Base-by-base conservation (phyloP, 2,329 filamentous ascomycete genomes). In the Mariannaea elegans region DNA sequence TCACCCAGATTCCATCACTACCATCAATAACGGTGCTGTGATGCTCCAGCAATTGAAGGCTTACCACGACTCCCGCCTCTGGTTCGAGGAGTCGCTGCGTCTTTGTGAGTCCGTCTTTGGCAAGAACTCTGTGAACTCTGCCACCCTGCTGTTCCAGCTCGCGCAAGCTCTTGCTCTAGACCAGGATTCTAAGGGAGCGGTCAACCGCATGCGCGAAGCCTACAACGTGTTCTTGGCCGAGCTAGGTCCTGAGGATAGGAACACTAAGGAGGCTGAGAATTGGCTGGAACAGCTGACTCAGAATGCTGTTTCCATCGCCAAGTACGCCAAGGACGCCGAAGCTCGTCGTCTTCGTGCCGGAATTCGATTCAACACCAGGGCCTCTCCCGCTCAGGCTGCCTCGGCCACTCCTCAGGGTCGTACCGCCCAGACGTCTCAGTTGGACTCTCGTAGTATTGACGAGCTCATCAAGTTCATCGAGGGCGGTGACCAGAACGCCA, bases 1-100 rank as follows among this genome's bases (percentile, higher is more conserved):
- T 71, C 95, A 99, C 78, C 95, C 95, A 3, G 95, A 99, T 79
- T 97, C 93, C 8, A 97, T 99, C 78, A 99, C 96, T 8, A 98
- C 95, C 14, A 90, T 98, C 78, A 99, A 98, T 85, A 99, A 99
- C 73, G 94, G 93, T 18, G 95, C 95, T 7, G 95, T 99, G 61
- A 99, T 99, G 95, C 87, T 99, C 59, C 95, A 99, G 78, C 90
- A 93, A 56, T 86, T 97, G 70, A 97, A 98, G 83, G 89, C 91
- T 62, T 99, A 97, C 81, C 90, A 94, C 70, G 93, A 97, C 78
- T 98, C 94, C 44, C 90, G 95, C 50, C 84, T 94, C 63, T 99
- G 95, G 95, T 99, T 99, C 73, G 95, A 98, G 78, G 90, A 93
- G 65, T 96, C 94, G 9, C 87, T 98, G 50, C 85, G 87, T 41